Evolutionary conservation across 2,329 filamentous ascomycete species (phyloP).

Genomic region (Claviceps arundinis): DNA sequence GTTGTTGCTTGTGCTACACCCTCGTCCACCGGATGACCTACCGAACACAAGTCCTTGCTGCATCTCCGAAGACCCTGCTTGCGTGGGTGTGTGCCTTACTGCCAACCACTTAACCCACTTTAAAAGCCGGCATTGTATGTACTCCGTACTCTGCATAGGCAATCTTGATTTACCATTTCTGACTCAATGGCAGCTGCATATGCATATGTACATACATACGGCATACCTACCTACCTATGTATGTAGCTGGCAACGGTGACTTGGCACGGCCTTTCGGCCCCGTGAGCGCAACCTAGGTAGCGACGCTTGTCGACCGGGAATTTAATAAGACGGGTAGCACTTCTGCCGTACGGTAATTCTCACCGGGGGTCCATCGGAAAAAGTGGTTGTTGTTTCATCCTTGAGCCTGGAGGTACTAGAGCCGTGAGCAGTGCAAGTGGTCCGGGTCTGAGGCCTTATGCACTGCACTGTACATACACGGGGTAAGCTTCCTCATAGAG

Average conservation of each 20-base stretch:
- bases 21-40: slow-evolving; percentile 9
- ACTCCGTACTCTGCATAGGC: neutral
- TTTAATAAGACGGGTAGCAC: neutral
- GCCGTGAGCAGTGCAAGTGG: neutral
- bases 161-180: neutral
- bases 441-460: neutral
- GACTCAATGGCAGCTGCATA: neutral
- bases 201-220: too few species aligned
- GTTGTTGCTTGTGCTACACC: neutral
- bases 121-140: neutral
- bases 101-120: neutral
- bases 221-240: too few species aligned
- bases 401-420: neutral
- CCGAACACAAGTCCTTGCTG: slow-evolving; percentile 7
- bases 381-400: neutral
- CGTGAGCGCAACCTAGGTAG: neutral
- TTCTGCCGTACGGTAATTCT: neutral
- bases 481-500: too few species aligned
- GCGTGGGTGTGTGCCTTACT: slow-evolving; percentile 5
- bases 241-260: slow-evolving; percentile 3
- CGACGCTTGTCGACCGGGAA: neutral
- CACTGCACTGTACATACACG: too few species aligned
- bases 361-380: neutral
- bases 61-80: slow-evolving; percentile 10
- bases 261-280: slow-evolving; percentile 1